Conservation (phyloP, 1,139 yeast species). For the Blastobotrys malaysiensis region DNA sequence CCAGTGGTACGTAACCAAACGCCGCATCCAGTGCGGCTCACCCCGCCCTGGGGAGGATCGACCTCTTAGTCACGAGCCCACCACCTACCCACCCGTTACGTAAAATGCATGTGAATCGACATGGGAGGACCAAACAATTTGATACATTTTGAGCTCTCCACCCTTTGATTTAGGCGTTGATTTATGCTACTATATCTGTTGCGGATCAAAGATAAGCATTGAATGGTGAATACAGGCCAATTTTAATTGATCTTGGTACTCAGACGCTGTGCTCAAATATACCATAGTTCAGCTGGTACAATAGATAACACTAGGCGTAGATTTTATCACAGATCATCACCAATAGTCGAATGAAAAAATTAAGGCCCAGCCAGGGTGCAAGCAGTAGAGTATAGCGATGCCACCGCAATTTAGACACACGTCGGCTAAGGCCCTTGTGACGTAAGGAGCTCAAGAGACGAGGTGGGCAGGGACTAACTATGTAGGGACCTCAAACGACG, state of each 20-base stretch:
- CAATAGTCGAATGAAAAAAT: not conserved
- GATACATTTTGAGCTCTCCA: not conserved
- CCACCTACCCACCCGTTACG: not conserved
- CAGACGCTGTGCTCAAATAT: not conserved
- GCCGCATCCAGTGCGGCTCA: not conserved
- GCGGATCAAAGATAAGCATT: too few species aligned
- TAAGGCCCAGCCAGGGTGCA: not conserved
- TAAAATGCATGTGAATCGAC: not conserved
- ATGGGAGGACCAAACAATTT: not conserved
- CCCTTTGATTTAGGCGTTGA: not conserved
- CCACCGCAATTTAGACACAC: not conserved
- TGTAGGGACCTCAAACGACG: constrained; percentile 52
- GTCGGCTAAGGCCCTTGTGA: not conserved
- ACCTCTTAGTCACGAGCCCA: not conserved
- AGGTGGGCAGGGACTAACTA: not conserved
- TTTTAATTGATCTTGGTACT: too few species aligned
- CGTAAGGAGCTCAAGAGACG: not conserved
- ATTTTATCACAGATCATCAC: not conserved
- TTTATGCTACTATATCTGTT: too few species aligned
- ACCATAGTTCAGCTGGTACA: not conserved
- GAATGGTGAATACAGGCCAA: too few species aligned
- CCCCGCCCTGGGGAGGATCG: not conserved
- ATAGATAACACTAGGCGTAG: not conserved
- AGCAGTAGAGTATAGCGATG: not conserved
- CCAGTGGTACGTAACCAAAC: not conserved